Percentiles rank a stretch among this genome's conserved stretches.
phyloP scores from a whole-genome alignment of 1,284 basidiomycete genomes.

The Ustilago trichophora region DNA sequence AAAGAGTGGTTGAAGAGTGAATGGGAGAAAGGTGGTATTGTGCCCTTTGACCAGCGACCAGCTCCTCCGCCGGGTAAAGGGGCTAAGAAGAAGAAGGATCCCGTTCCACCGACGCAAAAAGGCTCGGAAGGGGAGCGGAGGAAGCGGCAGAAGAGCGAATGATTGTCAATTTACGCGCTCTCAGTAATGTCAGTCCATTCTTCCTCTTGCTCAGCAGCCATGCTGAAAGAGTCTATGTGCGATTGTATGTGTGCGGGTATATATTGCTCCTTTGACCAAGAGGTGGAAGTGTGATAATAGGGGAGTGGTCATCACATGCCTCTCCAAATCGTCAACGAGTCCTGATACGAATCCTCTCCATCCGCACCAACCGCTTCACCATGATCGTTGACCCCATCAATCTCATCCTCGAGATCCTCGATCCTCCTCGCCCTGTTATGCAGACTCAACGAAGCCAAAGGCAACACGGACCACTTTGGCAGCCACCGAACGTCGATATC shows the following conservation, averaged over 20 bases:
- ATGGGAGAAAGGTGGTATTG: slow-evolving; percentile 56
- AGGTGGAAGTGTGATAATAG: too few relatives aligned
- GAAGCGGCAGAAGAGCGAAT: slow-evolving; percentile 54
- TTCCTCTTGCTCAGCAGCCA: too few relatives aligned
- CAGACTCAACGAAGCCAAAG: slow-evolving; percentile 15
- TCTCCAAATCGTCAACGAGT: slow-evolving; percentile 32
- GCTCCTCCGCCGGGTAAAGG: slow-evolving; percentile 20
- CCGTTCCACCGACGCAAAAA: neutral
- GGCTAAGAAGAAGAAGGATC: slow-evolving; percentile 33
- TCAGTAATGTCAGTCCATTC: too few relatives aligned
- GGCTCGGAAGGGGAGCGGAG: slow-evolving; percentile 7
- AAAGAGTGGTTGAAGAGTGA: slow-evolving; percentile 40
- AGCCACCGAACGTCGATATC: slow-evolving; percentile 32
- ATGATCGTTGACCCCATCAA: slow-evolving; percentile 8
- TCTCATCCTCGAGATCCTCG: slow-evolving; percentile 11
- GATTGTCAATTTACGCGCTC: too few relatives aligned
- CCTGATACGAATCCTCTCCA: too few relatives aligned
- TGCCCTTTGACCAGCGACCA: slow-evolving; percentile 47
- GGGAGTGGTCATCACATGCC: too few relatives aligned
- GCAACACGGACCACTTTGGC: slow-evolving; percentile 42
- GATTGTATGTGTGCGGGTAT: too few relatives aligned
- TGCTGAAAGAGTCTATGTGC: too few relatives aligned
- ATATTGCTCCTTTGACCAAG: too few relatives aligned
- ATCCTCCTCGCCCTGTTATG: slow-evolving; percentile 13
- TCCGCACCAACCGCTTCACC: neutral